Percentiles rank a stretch among this genome's conserved stretches.
Evolutionary conservation across 768 basidiomycete species (phyloP).

Genomic region (Pisolithus orientalis): DNA sequence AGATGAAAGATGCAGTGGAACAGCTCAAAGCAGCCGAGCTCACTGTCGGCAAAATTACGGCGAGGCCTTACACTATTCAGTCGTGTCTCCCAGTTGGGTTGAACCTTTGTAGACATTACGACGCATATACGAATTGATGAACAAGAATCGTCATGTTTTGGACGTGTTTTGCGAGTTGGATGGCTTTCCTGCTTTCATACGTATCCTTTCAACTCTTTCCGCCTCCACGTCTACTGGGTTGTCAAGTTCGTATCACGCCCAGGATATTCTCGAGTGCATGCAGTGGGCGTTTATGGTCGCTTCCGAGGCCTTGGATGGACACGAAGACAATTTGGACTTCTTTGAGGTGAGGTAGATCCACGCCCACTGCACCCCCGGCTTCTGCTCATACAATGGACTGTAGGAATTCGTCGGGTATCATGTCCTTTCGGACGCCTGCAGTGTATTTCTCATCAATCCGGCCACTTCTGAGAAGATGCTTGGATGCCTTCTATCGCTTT

Average conservation of each 20-base stretch:
- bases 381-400: not conserved
- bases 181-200: slow-evolving; percentile 72
- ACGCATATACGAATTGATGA: slow-evolving; percentile 64
- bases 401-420: slow-evolving; percentile 52
- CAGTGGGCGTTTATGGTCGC: slow-evolving; percentile 59
- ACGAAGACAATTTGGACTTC: slow-evolving; percentile 51
- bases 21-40: slow-evolving; percentile 56
- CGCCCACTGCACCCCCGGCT: slow-evolving; percentile 29
- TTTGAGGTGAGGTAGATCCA: slow-evolving; percentile 51
- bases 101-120: slow-evolving; percentile 42
- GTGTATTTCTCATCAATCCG: slow-evolving; percentile 42
- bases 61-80: slow-evolving; percentile 22
- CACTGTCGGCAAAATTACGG: slow-evolving; percentile 44
- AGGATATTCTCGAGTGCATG: slow-evolving; percentile 45
- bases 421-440: slow-evolving; percentile 54
- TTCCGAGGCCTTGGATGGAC: slow-evolving; percentile 56
- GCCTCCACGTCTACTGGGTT: slow-evolving; percentile 23
- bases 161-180: slow-evolving; percentile 78
- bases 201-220: slow-evolving; percentile 57
- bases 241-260: slow-evolving; percentile 28
- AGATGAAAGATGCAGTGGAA: slow-evolving; percentile 67
- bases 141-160: slow-evolving; percentile 58
- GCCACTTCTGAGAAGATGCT: slow-evolving; percentile 48
- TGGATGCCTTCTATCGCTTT: slow-evolving; percentile 63
- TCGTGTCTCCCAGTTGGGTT: not conserved